These are phyloP conservation scores for Boletus insuetus DNA, from an alignment of 768 basidiomycete species.

Conservation along the genomic window DNA sequence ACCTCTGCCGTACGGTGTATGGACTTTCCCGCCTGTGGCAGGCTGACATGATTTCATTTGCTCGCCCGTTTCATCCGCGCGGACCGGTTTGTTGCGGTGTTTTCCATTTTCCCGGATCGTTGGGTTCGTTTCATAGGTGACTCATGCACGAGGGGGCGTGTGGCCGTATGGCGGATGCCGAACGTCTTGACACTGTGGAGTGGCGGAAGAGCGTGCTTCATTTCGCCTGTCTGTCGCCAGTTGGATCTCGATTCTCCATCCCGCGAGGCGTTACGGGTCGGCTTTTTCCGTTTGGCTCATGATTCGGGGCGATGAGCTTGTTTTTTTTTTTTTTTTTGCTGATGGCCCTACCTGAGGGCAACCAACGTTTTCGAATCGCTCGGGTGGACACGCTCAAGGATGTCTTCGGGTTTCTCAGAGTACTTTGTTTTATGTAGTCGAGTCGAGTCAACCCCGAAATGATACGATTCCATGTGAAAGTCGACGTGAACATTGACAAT, in stretches of 20 bases:
- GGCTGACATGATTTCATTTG: not conserved
- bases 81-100: not conserved
- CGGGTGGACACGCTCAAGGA: too few species aligned
- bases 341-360: too few species aligned
- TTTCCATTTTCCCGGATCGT: not conserved
- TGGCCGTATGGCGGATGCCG: not conserved
- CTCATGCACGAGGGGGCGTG: not conserved
- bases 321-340: too few species aligned
- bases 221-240: too few species aligned
- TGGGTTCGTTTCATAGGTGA: conserved; percentile 3
- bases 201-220: not conserved
- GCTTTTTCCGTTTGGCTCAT: not conserved
- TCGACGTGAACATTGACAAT: too few species aligned
- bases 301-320: too few species aligned
- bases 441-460: too few species aligned
- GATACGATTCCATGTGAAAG: too few species aligned
- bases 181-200: not conserved
- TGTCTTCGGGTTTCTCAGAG: too few species aligned
- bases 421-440: too few species aligned
- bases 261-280: conserved; percentile 4
- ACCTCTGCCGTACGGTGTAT: not conserved
- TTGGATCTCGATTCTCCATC: not conserved
- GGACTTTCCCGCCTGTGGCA: not conserved
- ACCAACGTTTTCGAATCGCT: too few species aligned
- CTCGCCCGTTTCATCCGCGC: not conserved